Conservation (phyloP, 2,329 filamentous ascomycete genomes). For the Curvularia eragrostidis region DNA sequence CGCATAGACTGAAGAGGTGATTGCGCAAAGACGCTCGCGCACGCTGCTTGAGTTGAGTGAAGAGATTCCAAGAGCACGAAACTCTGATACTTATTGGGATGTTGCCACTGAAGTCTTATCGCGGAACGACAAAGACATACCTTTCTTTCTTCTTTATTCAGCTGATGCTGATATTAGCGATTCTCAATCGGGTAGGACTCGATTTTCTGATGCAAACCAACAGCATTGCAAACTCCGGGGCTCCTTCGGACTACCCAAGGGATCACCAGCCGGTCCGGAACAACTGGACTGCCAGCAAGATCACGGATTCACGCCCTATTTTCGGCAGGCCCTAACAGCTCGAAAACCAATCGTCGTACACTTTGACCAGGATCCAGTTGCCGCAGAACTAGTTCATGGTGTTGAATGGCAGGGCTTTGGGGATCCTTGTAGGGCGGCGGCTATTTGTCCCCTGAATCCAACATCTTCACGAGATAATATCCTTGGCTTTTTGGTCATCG, state of each 20-base stretch:
- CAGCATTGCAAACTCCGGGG: conserved; percentile 33
- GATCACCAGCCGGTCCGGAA: conserved; percentile 31
- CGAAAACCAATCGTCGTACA: conserved; percentile 38
- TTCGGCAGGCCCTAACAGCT: conserved; percentile 38
- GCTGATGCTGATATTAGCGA: conserved; percentile 20
- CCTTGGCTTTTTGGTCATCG: conserved; percentile 51
- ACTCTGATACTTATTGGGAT: conserved; percentile 73
- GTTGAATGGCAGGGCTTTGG: conserved; percentile 46
- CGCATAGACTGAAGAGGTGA: conserved; percentile 17
- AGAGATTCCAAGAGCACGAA: conserved; percentile 73
- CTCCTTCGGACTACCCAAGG: conserved; percentile 27
- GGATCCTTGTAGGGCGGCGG: conserved; percentile 41
- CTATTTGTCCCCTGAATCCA: conserved; percentile 48
- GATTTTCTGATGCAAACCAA: conserved; percentile 14
- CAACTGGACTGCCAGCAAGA: conserved; percentile 30
- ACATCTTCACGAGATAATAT: conserved; percentile 42
- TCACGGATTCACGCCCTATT: conserved; percentile 32
- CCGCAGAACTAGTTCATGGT: conserved; percentile 31
- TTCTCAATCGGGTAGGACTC: conserved; percentile 14
- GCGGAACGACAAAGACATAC: conserved; percentile 65
- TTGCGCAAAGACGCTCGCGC: conserved; percentile 17
- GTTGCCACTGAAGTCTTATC: conserved; percentile 71
- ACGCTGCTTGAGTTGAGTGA: conserved; percentile 51
- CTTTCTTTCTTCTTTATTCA: conserved; percentile 37
- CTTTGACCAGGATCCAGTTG: conserved; percentile 39